Evolutionary conservation across 345 rosid genomes (phyloP).

Genomic region (Lepidium didymum): DNA sequence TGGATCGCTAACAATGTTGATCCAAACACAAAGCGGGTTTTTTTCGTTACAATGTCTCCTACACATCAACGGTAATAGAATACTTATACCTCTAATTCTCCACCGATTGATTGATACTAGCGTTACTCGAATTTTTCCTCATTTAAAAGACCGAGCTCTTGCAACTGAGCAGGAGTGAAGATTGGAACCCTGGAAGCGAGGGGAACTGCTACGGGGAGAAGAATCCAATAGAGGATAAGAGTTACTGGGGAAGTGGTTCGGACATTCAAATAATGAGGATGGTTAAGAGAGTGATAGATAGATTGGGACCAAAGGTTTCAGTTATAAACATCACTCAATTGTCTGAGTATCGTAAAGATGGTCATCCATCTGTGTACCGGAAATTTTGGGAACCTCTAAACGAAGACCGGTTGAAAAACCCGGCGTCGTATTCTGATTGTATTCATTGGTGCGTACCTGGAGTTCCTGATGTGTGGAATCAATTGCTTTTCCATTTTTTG

Average conservation of each 20-base stretch:
- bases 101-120: background rate
- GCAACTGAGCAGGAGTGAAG: conserved; percentile 56
- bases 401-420: conserved; percentile 53
- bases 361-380: conserved; percentile 86
- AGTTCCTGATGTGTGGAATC: conserved; percentile 93
- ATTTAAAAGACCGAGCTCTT: background rate
- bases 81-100: background rate
- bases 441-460: conserved; percentile 97
- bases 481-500: conserved; percentile 70
- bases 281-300: conserved; percentile 53
- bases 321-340: conserved; percentile 86
- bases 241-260: conserved; percentile 90
- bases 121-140: background rate
- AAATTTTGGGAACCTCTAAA: conserved; percentile 89
- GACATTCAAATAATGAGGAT: conserved; percentile 73
- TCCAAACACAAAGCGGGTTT: conserved; percentile 46
- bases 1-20: conserved; percentile 57
- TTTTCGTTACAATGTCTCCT: conserved; percentile 93
- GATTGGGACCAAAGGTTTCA: conserved; percentile 60
- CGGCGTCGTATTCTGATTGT: conserved; percentile 78
- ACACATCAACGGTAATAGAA: conserved; percentile 61
- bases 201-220: conserved; percentile 82
- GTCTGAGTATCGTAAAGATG: conserved; percentile 93
- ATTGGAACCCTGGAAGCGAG: conserved; percentile 65
- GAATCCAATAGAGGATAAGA: conserved; percentile 48